Percentiles rank a stretch among this genome's conserved stretches.
Evolutionary conservation across 306 rosid genomes (phyloP).

Genomic region (Styphnolobium japonicum): DNA sequence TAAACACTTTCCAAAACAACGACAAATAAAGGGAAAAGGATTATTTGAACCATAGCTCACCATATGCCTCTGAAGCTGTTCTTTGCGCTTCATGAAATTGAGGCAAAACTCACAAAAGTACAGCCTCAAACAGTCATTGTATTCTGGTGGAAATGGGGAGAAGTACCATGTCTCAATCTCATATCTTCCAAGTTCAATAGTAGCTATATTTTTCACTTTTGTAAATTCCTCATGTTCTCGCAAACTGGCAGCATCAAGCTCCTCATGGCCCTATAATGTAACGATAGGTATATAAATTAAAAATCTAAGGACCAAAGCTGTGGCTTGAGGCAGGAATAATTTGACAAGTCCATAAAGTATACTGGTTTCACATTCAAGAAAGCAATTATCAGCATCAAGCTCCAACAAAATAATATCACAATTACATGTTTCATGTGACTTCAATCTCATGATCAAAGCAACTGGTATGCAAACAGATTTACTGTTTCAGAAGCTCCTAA

Average conservation of each 20-base stretch:
- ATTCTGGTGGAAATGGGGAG: conserved; percentile 97
- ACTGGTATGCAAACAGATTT: background rate
- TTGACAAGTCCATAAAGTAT: background rate
- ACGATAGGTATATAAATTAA: background rate
- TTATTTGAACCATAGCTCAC: conserved; percentile 58
- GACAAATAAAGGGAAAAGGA: conserved; percentile 8
- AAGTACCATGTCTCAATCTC: conserved; percentile 99
- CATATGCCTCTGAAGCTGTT: conserved; percentile 99
- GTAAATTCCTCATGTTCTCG: conserved; percentile 99
- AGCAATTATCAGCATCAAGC: conserved; percentile 2
- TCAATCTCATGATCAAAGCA: conserved; percentile 3
- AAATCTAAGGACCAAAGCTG: conserved; percentile 10
- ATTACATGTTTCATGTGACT: conserved; percentile 2
- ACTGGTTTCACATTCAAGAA: background rate
- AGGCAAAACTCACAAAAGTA: conserved; percentile 98
- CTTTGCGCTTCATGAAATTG: conserved; percentile 99
- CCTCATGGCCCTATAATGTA: conserved; percentile 85
- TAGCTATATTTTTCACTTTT: conserved; percentile 97
- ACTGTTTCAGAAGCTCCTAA: conserved; percentile 1
- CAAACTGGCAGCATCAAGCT: conserved; percentile 99
- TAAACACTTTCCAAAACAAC: conserved; percentile 14
- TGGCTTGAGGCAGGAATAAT: background rate
- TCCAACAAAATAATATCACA: conserved; percentile 5
- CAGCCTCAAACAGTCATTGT: conserved; percentile 85
- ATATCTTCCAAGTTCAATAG: conserved; percentile 97